Percentiles rank a stretch among this genome's conserved stretches.
Evolutionary conservation across 768 basidiomycete species (phyloP).

Genomic region (Pleurotus pulmonarius): DNA sequence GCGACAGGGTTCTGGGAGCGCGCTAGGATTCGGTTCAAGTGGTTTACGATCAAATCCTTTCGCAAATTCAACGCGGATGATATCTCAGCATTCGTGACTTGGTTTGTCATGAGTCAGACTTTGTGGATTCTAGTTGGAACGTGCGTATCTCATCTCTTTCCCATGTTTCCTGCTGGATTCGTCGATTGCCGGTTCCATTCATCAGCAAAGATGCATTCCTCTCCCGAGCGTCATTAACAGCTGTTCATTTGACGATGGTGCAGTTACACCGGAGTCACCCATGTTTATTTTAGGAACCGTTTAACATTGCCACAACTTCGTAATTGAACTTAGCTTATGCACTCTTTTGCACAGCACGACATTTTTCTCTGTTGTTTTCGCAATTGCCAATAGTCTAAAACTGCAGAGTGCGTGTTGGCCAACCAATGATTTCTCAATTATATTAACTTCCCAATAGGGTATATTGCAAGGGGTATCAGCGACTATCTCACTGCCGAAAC

Average conservation of each 20-base stretch:
- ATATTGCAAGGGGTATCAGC: conserved; percentile 83
- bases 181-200: too few relatives aligned
- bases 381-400: conserved; percentile 81
- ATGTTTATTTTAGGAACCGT: too few relatives aligned
- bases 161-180: not conserved
- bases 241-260: too few relatives aligned
- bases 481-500: conserved; percentile 92
- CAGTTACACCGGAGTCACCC: too few relatives aligned
- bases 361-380: conserved; percentile 92
- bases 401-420: conserved; percentile 60
- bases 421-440: not conserved
- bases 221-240: too few relatives aligned
- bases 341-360: conserved; percentile 63
- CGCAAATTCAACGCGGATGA: conserved; percentile 95
- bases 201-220: too few relatives aligned
- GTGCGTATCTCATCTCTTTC: conserved; percentile 39
- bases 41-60: conserved; percentile 95
- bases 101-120: conserved; percentile 95
- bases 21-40: conserved; percentile 87
- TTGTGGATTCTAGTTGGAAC: conserved; percentile 95
- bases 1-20: conserved; percentile 92
- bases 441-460: conserved; percentile 42
- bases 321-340: not conserved
- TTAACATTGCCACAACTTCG: not conserved
- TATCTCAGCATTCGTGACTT: conserved; percentile 92